Evolutionary conservation across 2,329 filamentous ascomycete genomes (phyloP), one percentile per base, ranked within the genome.

Genomic region (Cladosporium austrohemisphaericum): DNA sequence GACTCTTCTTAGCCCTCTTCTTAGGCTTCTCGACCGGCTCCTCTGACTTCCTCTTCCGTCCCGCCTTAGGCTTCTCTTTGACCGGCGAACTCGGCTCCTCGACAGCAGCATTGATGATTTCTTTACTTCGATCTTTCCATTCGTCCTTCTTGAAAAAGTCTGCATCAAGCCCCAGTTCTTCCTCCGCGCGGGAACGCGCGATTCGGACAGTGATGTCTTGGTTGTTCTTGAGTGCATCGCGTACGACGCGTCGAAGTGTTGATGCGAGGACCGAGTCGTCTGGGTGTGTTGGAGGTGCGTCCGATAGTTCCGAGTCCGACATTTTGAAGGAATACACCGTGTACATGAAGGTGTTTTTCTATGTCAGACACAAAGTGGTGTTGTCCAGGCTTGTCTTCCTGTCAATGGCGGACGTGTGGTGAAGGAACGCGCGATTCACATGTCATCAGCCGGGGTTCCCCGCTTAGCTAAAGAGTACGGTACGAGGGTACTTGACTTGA

Each of bases 111-210:
- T 71, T 70, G 41, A 83, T 78, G 44, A 81, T 68, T 2, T 67
- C 52, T 53, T 79, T 78, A 60, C 78, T 81, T 50, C 66, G 68
- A 10, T 59, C 53, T 54, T 79, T 83, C 82, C 82, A 85, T 4
- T 61, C 59, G 52, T 75, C 65, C n/a, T 56, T 65, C 58, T 79
- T 84, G 57, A 83, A 75, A 58, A 80, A 83, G 2, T 72, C 78
- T 5, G 68, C 66, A 6, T 73, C 68, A 18, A 84, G 65, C 25
- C 70, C 71, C 9, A 84, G 63, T 41, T 72, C 63, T 50, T 73
- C 65, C 60, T 82, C 80, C 3, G 74, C 75, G 19, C 71, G 71
- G 23, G 68, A 59, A 41, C 81, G 76, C 43, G 82, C 75, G 48
- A 71, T 71, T 54, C 80, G 82, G 45, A 83, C 70, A 0, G 80